Conservation (phyloP, 2,329 filamentous ascomycete genomes). For the Colletotrichum lentis region DNA sequence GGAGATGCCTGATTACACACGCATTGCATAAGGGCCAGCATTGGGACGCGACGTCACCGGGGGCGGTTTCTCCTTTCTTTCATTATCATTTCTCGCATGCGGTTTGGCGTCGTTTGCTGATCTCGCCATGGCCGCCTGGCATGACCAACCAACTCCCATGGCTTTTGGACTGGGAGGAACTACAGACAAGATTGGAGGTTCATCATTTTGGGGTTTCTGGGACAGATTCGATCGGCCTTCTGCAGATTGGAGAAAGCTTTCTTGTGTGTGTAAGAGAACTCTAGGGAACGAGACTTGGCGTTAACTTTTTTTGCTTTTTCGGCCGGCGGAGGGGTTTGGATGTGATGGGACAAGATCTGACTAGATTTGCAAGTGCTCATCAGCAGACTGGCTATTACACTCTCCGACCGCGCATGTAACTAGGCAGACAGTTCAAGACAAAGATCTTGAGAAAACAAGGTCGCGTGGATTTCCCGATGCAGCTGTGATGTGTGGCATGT, state of each 20-base stretch:
- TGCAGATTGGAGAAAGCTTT: constrained; percentile 25
- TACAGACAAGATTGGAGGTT: constrained; percentile 17
- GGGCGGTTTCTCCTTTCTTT: constrained; percentile 9
- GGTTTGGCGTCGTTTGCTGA: constrained; percentile 21
- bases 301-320: constrained; percentile 17
- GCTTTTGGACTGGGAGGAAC: constrained; percentile 33
- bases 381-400: constrained; percentile 9
- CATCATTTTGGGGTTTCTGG: constrained; percentile 18
- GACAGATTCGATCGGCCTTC: constrained; percentile 21
- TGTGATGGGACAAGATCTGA: neutral
- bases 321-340: constrained; percentile 17
- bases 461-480: neutral
- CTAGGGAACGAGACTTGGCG: constrained; percentile 33
- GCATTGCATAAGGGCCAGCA: constrained; percentile 27
- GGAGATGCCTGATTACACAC: constrained; percentile 17
- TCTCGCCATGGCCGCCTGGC: constrained; percentile 17
- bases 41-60: constrained; percentile 25
- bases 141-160: constrained; percentile 24
- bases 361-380: constrained; percentile 21
- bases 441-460: constrained; percentile 8
- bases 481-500: neutral
- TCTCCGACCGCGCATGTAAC: constrained; percentile 31
- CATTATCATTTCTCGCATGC: constrained; percentile 11
- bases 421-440: constrained; percentile 24
- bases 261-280: constrained; percentile 35